phyloP scores from a whole-genome alignment of 2,329 filamentous ascomycete species.

The Apiospora phragmitis region DNA sequence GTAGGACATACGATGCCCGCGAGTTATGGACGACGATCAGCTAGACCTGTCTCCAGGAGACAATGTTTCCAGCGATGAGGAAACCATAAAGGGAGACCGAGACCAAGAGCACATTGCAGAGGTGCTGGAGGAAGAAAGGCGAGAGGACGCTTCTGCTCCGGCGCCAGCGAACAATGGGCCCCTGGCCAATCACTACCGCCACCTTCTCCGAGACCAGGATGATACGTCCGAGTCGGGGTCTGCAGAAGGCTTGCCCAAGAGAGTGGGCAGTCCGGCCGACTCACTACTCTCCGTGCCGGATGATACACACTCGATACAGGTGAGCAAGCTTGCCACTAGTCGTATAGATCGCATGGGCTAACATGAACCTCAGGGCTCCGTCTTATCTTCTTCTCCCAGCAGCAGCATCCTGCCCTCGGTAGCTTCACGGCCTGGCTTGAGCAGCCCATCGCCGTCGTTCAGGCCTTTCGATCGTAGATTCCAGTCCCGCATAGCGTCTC shows the following conservation, averaged over 20 bases:
- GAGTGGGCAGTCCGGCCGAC: conserved; percentile 66
- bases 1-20: conserved; percentile 41
- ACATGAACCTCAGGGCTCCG: conserved; percentile 53
- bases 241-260: conserved; percentile 52
- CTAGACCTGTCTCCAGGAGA: conserved; percentile 46
- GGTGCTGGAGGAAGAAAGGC: conserved; percentile 36
- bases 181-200: conserved; percentile 44
- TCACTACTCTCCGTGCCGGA: conserved; percentile 75
- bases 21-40: conserved; percentile 37
- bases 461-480: conserved; percentile 94
- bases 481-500: conserved; percentile 77
- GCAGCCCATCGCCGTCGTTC: conserved; percentile 77
- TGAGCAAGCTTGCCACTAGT: conserved; percentile 38
- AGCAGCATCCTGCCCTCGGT: conserved; percentile 73
- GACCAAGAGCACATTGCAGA: conserved; percentile 36
- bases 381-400: conserved; percentile 65
- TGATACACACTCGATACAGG: conserved; percentile 81
- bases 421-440: conserved; percentile 64
- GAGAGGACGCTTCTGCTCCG: conserved; percentile 24
- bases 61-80: conserved; percentile 42
- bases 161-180: conserved; percentile 32
- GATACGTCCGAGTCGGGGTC: conserved; percentile 54
- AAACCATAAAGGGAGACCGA: conserved; percentile 40
- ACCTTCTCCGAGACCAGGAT: conserved; percentile 45
- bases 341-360: conserved; percentile 22